Percentiles rank a stretch among this genome's conserved stretches.
Evolutionary conservation across 176 grass and related monocot species (phyloP).

Genomic region (Olyra latifolia): DNA sequence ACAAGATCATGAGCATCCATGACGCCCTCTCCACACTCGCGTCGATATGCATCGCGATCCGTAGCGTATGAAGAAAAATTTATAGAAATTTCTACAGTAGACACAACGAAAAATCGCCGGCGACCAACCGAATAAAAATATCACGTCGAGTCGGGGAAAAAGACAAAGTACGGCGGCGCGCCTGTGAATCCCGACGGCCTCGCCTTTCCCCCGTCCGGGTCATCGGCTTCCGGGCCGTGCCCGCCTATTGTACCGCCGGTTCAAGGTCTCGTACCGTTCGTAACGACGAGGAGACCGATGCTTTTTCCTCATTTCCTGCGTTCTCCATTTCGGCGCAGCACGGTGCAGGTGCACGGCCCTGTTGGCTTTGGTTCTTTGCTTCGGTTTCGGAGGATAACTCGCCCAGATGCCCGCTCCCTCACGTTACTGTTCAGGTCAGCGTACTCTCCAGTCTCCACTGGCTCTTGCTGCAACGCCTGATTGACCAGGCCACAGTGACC

Average conservation of each 20-base stretch:
- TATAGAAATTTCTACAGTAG: no score
- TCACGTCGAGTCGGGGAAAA: background rate
- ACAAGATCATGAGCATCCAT: background rate
- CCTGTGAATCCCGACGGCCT: background rate
- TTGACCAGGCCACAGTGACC: background rate
- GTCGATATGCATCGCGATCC: background rate
- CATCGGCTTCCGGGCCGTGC: background rate
- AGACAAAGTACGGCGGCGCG: background rate
- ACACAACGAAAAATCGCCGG: background rate
- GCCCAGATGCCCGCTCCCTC: background rate
- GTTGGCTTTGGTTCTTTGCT: background rate
- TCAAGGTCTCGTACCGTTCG: background rate
- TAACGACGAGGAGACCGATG: background rate
- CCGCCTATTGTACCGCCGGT: background rate
- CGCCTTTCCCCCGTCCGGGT: background rate
- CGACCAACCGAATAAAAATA: conserved; percentile 43
- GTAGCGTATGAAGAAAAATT: background rate
- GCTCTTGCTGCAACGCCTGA: background rate
- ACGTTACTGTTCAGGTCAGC: background rate
- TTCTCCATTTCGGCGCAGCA: background rate
- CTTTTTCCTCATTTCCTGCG: background rate
- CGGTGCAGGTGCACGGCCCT: no score
- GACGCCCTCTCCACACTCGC: no score
- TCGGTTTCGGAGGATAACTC: no score
- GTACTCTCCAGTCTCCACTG: background rate